Conservation (phyloP, 2,329 filamentous ascomycete genomes). For the Monilinia aucupariae region DNA sequence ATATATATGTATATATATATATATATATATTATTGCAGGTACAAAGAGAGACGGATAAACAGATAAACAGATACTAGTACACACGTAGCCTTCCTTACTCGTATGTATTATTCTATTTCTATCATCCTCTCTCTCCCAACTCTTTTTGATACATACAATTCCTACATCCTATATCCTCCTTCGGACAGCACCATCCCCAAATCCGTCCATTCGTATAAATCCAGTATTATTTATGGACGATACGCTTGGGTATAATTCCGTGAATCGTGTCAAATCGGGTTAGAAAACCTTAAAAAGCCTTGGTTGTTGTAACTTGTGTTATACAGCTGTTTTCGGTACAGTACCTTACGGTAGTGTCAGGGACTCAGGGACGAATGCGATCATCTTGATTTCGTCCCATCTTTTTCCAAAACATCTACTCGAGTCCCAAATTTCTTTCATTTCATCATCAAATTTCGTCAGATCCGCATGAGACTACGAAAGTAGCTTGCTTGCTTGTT, state of each 20-base stretch:
- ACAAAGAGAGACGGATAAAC: too few species aligned
- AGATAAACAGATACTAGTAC: not conserved
- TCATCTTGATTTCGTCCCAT: slow-evolving; percentile 16
- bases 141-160: too few species aligned
- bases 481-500: slow-evolving; percentile 14
- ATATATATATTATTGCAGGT: not conserved
- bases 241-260: not conserved
- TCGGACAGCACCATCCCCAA: too few species aligned
- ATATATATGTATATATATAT: not conserved
- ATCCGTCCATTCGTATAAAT: too few species aligned
- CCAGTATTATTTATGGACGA: too few species aligned
- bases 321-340: slow-evolving; percentile 3
- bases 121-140: too few species aligned
- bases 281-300: not conserved
- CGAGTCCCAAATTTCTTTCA: not conserved
- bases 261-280: slow-evolving; percentile 5
- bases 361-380: slow-evolving; percentile 15
- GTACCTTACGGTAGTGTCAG: slow-evolving; percentile 14
- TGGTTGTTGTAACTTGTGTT: not conserved
- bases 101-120: too few species aligned
- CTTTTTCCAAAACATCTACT: slow-evolving; percentile 18
- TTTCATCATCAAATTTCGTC: slow-evolving; percentile 2
- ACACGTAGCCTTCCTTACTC: too few species aligned
- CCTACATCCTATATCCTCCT: too few species aligned
- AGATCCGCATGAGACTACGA: slow-evolving; percentile 9